Evolutionary conservation across 108 stramenopile species (phyloP).

Genomic region (Cyclostephanos tholiformis): DNA sequence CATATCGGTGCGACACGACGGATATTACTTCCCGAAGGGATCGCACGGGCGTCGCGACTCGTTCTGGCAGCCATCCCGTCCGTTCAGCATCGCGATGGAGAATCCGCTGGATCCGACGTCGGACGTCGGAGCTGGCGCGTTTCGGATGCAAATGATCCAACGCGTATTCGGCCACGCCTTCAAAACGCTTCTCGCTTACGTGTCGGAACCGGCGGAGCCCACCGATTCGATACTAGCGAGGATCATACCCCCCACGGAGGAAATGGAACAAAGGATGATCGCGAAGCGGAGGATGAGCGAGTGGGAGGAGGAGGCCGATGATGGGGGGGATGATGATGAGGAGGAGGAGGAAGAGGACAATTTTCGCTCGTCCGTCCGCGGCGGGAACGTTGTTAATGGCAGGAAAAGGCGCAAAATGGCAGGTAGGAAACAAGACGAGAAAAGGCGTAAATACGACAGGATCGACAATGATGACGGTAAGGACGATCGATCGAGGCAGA

Average conservation of each 20-base stretch:
- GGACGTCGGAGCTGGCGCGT: conserved; percentile 84
- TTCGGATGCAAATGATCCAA: conserved; percentile 74
- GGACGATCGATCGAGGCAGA: background rate
- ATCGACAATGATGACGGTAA: background rate
- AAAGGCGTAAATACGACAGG: background rate
- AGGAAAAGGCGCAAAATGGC: background rate
- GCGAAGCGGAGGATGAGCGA: conserved; percentile 11
- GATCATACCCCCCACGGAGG: conserved; percentile 72
- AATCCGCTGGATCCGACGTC: conserved; percentile 85
- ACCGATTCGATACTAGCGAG: conserved; percentile 72
- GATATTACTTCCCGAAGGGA: conserved; percentile 89
- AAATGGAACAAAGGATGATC: conserved; percentile 59
- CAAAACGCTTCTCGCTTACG: conserved; percentile 64
- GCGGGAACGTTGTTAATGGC: background rate
- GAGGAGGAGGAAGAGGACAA: background rate
- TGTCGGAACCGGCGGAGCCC: conserved; percentile 60
- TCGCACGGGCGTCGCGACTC: conserved; percentile 47
- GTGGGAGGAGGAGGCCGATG: background rate
- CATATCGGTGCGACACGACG: conserved; percentile 84
- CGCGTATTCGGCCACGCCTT: conserved; percentile 85
- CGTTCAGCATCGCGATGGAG: conserved; percentile 78
- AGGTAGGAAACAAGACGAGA: background rate
- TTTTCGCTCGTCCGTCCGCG: background rate
- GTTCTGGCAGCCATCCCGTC: conserved; percentile 66
- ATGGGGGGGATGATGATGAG: background rate